Evolutionary conservation across 192 early-diverging fungal genomes (phyloP), one percentile per base, ranked within the genome.

Genomic region (Coemansia sp.): DNA sequence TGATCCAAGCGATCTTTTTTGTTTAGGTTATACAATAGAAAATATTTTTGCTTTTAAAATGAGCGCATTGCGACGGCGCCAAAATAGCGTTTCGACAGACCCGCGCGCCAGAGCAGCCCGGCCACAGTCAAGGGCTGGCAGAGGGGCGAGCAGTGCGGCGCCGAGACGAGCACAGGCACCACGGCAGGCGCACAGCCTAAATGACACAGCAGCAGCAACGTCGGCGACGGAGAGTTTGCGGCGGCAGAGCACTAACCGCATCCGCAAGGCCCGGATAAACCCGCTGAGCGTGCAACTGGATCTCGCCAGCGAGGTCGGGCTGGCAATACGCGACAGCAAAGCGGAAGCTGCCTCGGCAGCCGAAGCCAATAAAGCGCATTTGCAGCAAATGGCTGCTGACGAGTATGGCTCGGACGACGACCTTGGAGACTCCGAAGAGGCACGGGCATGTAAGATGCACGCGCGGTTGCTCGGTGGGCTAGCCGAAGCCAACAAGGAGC

Each of bases 371-470:
- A 27, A 23, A 8, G 45, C n/a, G 10, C 67, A 62, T 12, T 7
- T 75, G 40, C 45, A 38, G 25, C 47, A 46, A 18, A 59, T 59
- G 42, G 53, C 46, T 5, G 58, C 45, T 31, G 66, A 69, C 21
- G 65, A 61, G 24, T 76, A 65, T 42, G 58, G 62, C 35, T 76
- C 73, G 1, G 73, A 69, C 29, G 73, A 76, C 23, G 66, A 69
- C 25, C 38, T 76, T 42, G 58, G 58, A 23, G 67, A 69, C 4
- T 59, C 62, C 4, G 73, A 69, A 31, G 56, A 48, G n/a, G 33
- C 50, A 1, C 64, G 64, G 43, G 73, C 73, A 16, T n/a, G n/a
- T 12, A 63, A 62, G 30, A 16, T 70, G 47, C 60, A 35, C 3
- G 14, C n/a, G 0, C 25, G 9, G 14, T 49, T 77, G 19, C n/a